Conservation (phyloP, 106 monocot genomes). For the Dendrobium huoshanense region DNA sequence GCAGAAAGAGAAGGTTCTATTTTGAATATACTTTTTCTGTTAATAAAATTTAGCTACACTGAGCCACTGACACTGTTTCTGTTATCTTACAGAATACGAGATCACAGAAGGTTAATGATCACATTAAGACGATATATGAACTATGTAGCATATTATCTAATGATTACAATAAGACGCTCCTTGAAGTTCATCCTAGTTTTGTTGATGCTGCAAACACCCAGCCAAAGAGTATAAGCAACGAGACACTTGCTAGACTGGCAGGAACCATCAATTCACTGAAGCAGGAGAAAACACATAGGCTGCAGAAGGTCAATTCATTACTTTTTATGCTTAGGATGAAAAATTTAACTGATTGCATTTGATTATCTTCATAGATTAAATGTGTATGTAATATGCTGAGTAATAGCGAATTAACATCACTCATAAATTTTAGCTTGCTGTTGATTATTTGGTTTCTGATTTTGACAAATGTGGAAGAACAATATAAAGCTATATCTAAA, state of each 20-base stretch:
- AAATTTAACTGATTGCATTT: slow-evolving; percentile 1
- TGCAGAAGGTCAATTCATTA: slow-evolving; percentile 52
- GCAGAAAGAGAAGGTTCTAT: slow-evolving; percentile 72
- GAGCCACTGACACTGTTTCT: slow-evolving; percentile 5
- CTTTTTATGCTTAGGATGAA: not conserved
- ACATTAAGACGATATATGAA: slow-evolving; percentile 49
- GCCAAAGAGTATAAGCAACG: slow-evolving; percentile 71
- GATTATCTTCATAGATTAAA: not conserved
- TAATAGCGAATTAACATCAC: not conserved
- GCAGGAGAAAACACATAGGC: slow-evolving; percentile 63
- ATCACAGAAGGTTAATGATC: slow-evolving; percentile 48
- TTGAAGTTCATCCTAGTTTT: slow-evolving; percentile 64
- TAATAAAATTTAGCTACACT: not conserved
- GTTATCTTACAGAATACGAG: slow-evolving; percentile 48
- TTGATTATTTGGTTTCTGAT: too few species aligned
- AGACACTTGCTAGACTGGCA: slow-evolving; percentile 49
- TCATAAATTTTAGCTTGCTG: not conserved
- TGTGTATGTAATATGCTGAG: not conserved
- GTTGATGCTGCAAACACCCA: slow-evolving; percentile 20
- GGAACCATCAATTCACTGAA: slow-evolving; percentile 45
- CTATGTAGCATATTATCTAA: slow-evolving; percentile 46
- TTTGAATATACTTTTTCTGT: not conserved
- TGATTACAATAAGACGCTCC: slow-evolving; percentile 44
- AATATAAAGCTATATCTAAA: too few species aligned
- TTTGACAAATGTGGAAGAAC: too few species aligned